phyloP scores from a whole-genome alignment of 2,329 filamentous ascomycete species.

The Teratosphaeria pseudoeucalypti region DNA sequence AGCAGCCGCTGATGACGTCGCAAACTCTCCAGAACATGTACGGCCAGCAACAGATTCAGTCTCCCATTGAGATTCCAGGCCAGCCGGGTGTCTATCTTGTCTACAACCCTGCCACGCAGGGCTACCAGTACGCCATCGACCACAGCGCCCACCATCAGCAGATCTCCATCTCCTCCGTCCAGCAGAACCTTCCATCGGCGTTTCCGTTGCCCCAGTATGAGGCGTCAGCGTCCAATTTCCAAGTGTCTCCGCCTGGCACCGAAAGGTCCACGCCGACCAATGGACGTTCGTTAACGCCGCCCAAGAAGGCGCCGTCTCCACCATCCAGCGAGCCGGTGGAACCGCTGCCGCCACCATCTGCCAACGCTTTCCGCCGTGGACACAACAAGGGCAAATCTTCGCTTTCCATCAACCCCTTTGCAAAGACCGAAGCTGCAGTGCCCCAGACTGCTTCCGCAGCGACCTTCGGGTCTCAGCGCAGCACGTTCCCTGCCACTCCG shows the following conservation, averaged over 20 bases:
- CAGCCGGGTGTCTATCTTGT: conserved; percentile 72
- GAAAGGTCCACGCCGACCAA: conserved; percentile 41
- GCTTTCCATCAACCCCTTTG: conserved; percentile 48
- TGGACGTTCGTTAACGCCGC: conserved; percentile 54
- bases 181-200: conserved; percentile 17
- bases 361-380: conserved; percentile 82
- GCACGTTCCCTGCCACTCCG: conserved; percentile 62
- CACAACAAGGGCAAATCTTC: conserved; percentile 90
- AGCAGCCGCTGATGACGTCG: conserved; percentile 34
- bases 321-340: conserved; percentile 45
- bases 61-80: conserved; percentile 53
- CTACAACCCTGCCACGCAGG: conserved; percentile 76
- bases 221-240: conserved; percentile 48
- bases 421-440: conserved; percentile 46
- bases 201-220: conserved; percentile 13
- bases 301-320: conserved; percentile 55
- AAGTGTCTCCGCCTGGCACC: conserved; percentile 64
- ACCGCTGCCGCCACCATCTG: conserved; percentile 76
- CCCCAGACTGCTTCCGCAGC: conserved; percentile 59
- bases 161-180: conserved; percentile 19
- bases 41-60: conserved; percentile 55
- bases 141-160: conserved; percentile 46
- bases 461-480: conserved; percentile 34
- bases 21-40: conserved; percentile 49
- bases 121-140: conserved; percentile 72